Base-by-base conservation (phyloP, 257 asterid genomes). In the Capsicum chinense region DNA sequence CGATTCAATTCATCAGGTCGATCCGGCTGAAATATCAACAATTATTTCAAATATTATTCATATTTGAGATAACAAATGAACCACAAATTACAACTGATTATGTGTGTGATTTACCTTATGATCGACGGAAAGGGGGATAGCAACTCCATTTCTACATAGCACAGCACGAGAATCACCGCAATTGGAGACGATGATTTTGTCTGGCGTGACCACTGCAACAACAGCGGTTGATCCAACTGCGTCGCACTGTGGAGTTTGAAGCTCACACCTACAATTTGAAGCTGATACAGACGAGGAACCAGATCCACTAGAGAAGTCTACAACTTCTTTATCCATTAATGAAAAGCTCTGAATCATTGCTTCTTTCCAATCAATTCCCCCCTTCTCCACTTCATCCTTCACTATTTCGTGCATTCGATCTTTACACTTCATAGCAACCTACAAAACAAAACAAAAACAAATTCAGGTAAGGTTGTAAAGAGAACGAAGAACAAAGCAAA, bases 151-250 rank as follows among this genome's bases (percentile, higher is more conserved):
- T 1, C 99, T 97, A 85, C 98, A 92, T 1, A 97, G 97, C 1
- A 97, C 97, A 12, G 99, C 98, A 6, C 99, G 98, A 11, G 99
- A 97, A 81, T 97, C 99, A 4, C 99, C 99, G 66, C 99, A 95
- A 62, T 97, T 97, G 0, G 99, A 92, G 4, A 97, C 94, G 12
- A 97, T 59, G 60, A 97, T 93, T 84, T 93, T 93, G 6, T 92
- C 96, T 0, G 96, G 94, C 4, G 97, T 88, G 44, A 95, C 92
- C 0, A 95, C 89, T 37, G 99, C 89, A 33, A 97, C 99, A 0
- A 95, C 98, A 12, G 99, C 98, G 16, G 99, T 95, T 83, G 99
- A 97, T 62, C 99, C 99, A 26, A 97, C 99, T 7, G 99, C 98
- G 56, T 95, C 99, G 79, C 97, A 92, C 92, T 95, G 99, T 0